These are phyloP conservation scores for Trifolium pratense DNA, from an alignment of 306 rosid genomes.

Conservation along the genomic window DNA sequence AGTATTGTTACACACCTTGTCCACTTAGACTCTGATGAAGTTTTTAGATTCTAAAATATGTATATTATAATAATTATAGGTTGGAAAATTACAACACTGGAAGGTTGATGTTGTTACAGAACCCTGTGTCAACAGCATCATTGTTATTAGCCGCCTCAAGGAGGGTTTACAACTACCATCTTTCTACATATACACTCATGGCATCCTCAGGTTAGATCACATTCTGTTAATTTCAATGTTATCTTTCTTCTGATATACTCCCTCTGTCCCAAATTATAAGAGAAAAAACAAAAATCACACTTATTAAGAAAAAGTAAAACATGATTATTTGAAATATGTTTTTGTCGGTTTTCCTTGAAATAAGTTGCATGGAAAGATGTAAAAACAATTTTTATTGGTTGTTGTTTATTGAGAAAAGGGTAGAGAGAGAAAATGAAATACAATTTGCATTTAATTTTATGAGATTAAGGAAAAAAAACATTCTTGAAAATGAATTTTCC, in stretches of 20 bases:
- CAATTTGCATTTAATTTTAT: too few species aligned
- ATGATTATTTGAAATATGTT: too few species aligned
- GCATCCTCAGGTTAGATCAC: constrained; percentile 53
- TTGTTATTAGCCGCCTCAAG: constrained; percentile 21
- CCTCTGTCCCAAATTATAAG: too few species aligned
- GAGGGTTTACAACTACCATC: constrained; percentile 29
- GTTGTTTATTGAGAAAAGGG: too few species aligned
- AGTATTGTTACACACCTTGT: not conserved
- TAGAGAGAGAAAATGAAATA: too few species aligned
- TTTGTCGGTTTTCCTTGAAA: too few species aligned
- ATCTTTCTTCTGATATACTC: not conserved
- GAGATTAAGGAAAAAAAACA: too few species aligned
- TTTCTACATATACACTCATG: constrained; percentile 30
- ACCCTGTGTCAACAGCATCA: constrained; percentile 27
- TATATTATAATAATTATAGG: not conserved
- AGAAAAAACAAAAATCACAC: too few species aligned
- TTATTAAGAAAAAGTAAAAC: too few species aligned
- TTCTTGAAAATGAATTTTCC: too few species aligned
- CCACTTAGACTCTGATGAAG: constrained; percentile 15
- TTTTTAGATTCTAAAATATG: constrained; percentile 20
- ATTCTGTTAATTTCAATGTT: constrained; percentile 5
- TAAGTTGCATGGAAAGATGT: too few species aligned
- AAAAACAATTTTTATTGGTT: too few species aligned
- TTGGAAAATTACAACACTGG: constrained; percentile 9
- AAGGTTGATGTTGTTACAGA: constrained; percentile 44